Base-by-base conservation (phyloP, 2,329 filamentous ascomycete species). In the Ceratocystis colombiana region DNA sequence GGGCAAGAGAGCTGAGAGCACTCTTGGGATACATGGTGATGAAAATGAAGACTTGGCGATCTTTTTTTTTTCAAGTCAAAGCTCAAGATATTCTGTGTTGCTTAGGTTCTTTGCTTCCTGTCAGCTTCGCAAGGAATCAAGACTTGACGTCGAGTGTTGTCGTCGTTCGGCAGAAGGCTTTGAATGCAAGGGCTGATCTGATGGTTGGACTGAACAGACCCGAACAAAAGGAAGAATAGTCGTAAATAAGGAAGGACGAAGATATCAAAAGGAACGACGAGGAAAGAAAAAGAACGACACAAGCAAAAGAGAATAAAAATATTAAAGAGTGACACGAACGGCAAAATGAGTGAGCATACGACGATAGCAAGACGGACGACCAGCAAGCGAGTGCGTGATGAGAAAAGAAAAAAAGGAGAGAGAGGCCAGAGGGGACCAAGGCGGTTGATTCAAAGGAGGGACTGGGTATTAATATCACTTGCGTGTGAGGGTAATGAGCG, bases 1-100 rank as follows among this genome's bases (percentile, higher is more conserved):
- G 71, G 48, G 72, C 72, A 12, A 69, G 69, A 12, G 70, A 72
- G 53, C 73, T 73, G 45, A 71, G 73, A 17, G 71, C 57, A 41
- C 45, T 71, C 55, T 74, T 74, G 66, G 70, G 69, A 63, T 70
- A 70, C 37, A 68, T 66, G 44, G 48, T 70, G 61, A 62, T 70
- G 62, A 62, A 50, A 66, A 55, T 41, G 17, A n/a, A 66, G 25
- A 46, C 10, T 33, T 17, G n/a, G 17, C 5, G 6, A 33, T 57
- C 22, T 22, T 22, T 22, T 22, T 22, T 10, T 15, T 10, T 15
- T 10, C 17, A 37, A 22, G 28, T 4, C n/a, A 8, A 5, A n/a
- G 12, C 1, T 33, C 10, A 8, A 17, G 0, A 8, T 59, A 20
- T 37, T 59, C 17, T 15, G 10, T 25, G 22, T 10, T 28, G 22